Conservation (phyloP, 345 rosid genomes). For the Mercurialis annua region DNA sequence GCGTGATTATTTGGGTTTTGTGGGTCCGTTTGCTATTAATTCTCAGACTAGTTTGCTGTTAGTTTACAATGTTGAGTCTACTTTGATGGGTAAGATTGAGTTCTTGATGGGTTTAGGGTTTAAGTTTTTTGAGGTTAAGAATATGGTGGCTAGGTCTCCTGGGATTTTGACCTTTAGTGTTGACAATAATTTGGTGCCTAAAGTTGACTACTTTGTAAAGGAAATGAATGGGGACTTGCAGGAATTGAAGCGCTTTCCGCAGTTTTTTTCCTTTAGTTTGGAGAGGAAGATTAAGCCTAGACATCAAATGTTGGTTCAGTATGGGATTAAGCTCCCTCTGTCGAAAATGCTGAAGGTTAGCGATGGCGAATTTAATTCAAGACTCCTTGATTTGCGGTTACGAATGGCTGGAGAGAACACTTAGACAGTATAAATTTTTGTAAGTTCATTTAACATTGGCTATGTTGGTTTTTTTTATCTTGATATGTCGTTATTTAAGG, state of each 20-base stretch:
- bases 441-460: conserved; percentile 7
- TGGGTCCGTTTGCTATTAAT: conserved; percentile 36
- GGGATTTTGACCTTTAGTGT: conserved; percentile 66
- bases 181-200: conserved; percentile 64
- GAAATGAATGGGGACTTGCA: conserved; percentile 62
- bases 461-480: neutral
- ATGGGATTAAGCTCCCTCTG: conserved; percentile 54
- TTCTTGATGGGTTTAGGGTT: conserved; percentile 52
- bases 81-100: conserved; percentile 55
- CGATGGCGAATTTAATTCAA: conserved; percentile 63
- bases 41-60: conserved; percentile 55
- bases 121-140: conserved; percentile 45
- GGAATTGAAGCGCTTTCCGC: conserved; percentile 77
- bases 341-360: conserved; percentile 73
- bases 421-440: neutral
- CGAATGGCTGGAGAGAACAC: conserved; percentile 27
- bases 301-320: conserved; percentile 54
- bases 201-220: conserved; percentile 50
- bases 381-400: conserved; percentile 59
- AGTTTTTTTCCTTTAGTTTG: conserved; percentile 82
- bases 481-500: neutral
- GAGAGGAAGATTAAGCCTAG: conserved; percentile 84
- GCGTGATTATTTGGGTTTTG: conserved; percentile 48
- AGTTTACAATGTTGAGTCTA: conserved; percentile 57
- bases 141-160: conserved; percentile 75